phyloP scores from a whole-genome alignment of 345 rosid genomes.

The Sisymbrium altissimum region DNA sequence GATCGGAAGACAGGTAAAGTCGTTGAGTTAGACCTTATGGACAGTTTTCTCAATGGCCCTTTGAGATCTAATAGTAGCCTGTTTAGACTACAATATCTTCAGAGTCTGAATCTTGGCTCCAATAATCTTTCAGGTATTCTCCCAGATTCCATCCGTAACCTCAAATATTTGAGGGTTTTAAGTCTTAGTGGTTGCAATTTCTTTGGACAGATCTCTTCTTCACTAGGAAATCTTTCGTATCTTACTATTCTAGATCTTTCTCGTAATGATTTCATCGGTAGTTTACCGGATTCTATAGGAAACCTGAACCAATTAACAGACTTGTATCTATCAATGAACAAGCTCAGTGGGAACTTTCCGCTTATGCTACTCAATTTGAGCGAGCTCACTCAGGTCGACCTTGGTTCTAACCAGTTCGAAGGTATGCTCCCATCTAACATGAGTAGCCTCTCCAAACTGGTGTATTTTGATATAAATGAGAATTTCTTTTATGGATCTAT shows the following conservation, averaged over 20 bases:
- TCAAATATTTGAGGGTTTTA: conserved; percentile 2
- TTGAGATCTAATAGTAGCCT: conserved; percentile 1
- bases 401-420: neutral
- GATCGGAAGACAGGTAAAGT: conserved; percentile 12
- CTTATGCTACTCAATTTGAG: neutral
- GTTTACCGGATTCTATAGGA: neutral
- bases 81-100: neutral
- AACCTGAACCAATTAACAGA: neutral
- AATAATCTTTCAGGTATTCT: conserved; percentile 19
- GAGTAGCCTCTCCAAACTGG: neutral
- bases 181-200: neutral
- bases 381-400: neutral
- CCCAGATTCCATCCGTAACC: conserved; percentile 19
- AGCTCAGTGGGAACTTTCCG: neutral
- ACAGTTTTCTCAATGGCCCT: conserved; percentile 3
- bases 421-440: conserved; percentile 21
- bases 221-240: conserved; percentile 28
- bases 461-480: neutral
- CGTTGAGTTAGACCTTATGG: neutral
- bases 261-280: conserved; percentile 31
- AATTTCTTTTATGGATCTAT: neutral
- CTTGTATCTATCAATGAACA: neutral
- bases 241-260: conserved; percentile 29
- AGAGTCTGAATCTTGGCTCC: neutral
- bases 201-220: conserved; percentile 27